A percentile compares a stretch with the other conserved stretches of the same genome.
Conservation (phyloP, 345 rosid genomes). For the Cochlearia excelsa region DNA sequence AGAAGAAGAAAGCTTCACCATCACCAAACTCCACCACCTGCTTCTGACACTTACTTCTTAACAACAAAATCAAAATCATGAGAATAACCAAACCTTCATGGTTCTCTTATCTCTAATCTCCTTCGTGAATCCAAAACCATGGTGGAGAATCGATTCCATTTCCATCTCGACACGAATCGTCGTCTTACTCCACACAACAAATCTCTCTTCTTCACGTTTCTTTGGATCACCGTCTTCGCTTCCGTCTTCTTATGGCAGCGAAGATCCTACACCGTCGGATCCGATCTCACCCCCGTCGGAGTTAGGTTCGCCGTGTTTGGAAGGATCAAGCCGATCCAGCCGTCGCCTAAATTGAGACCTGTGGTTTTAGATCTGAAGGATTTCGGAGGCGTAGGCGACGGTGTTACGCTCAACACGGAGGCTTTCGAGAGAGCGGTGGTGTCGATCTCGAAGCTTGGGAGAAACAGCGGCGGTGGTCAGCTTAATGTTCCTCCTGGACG, state of each 20-base stretch:
- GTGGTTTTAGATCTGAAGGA: slow-evolving; percentile 74
- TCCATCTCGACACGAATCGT: slow-evolving; percentile 51
- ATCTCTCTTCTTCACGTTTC: slow-evolving; percentile 64
- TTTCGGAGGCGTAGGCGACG: slow-evolving; percentile 93
- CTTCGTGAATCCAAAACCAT: slow-evolving; percentile 33
- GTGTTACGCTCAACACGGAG: slow-evolving; percentile 68
- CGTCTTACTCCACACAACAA: slow-evolving; percentile 65
- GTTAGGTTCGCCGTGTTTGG: slow-evolving; percentile 43
- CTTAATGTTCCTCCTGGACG: slow-evolving; percentile 89
- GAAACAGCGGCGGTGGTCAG: slow-evolving; percentile 85
- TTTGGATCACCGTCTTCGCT: slow-evolving; percentile 80
- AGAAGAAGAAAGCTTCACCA: too few species aligned
- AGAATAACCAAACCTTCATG: too few species aligned
- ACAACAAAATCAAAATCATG: background rate
- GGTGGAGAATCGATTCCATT: slow-evolving; percentile 66
- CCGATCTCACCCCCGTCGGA: slow-evolving; percentile 30
- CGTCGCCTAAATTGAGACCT: slow-evolving; percentile 56
- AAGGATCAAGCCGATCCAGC: slow-evolving; percentile 36
- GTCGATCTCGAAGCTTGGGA: slow-evolving; percentile 68
- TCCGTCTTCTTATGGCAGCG: slow-evolving; percentile 85
- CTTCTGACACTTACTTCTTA: slow-evolving; percentile 29
- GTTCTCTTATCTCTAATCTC: background rate
- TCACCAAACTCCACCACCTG: too few species aligned
- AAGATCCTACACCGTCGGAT: slow-evolving; percentile 27
- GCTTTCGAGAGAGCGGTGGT: slow-evolving; percentile 86